Evolutionary conservation across 139 green algal species (phyloP), one percentile per base, ranked within the genome.

Genomic region (Nannochloris sp.): DNA sequence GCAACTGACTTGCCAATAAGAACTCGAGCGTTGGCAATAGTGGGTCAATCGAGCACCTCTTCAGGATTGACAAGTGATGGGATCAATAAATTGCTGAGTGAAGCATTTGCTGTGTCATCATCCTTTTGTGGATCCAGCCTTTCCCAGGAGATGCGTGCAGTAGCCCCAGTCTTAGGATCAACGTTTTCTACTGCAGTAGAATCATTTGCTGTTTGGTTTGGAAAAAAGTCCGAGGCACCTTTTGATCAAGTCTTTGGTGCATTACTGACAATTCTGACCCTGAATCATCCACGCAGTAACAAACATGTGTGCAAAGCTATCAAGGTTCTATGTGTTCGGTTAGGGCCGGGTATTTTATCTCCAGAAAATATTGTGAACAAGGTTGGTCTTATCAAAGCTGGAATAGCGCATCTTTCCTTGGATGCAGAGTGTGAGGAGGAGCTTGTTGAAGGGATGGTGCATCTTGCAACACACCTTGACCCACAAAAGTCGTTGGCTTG

Each of bases 181-280:
- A 76, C 67, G 3, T 61, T 73, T 13, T 76, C 55, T 56, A 43
- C 36, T 10, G 33, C 81, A 26, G 31, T 86, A 25, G 83, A 77
- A 2, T 49, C 59, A 10, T 90, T 85, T 45, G 73, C 76, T 2
- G 43, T 68, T 13, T 90, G 83, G 83, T 81, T 90, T 67, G 75
- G 69, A 3, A 55, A 49, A 46, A 44, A 36, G 14, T 20, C 33
- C 10, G 58, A 29, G 16, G 46, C 25, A 40, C 67, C 59, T 43
- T 26, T 79, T 36, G 16, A 67, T 59, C 56, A 50, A 14, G 58
- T 65, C 8, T 53, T 71, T 26, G 40, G 40, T n/a, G 51, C 64
- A 49, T 17, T 11, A 17, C 20, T 59, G 20, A 17, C 20, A 30
- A 17, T 59, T 53, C 46, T 53, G 46, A 11, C 46, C 17, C 20